These are phyloP conservation scores for Raffaelea deltoideospora DNA, from an alignment of 2,329 filamentous ascomycete genomes.

Conservation along the genomic window DNA sequence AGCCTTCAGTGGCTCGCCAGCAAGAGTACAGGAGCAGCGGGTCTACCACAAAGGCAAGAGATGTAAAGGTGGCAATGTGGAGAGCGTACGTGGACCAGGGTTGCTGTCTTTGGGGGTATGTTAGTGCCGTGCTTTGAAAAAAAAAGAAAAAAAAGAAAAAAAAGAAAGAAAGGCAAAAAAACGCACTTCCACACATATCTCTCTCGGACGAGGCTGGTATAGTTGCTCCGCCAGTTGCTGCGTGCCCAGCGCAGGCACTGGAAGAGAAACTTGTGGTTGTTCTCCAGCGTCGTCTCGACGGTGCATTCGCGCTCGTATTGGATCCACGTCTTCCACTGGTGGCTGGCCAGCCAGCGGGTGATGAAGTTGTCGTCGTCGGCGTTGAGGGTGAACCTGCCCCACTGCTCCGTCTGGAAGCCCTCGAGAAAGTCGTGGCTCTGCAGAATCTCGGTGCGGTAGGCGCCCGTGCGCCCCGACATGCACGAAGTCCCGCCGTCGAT, in stretches of 20 bases:
- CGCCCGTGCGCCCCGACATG: conserved; percentile 86
- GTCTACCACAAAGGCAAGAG: conserved; percentile 69
- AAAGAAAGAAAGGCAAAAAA: neutral
- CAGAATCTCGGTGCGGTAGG: conserved; percentile 79
- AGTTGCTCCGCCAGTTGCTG: conserved; percentile 96
- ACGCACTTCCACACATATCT: conserved; percentile 77
- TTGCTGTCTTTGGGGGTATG: conserved; percentile 61
- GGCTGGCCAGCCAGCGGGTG: conserved; percentile 84
- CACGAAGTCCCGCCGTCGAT: conserved; percentile 94
- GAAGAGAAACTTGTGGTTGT: conserved; percentile 75
- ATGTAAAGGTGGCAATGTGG: conserved; percentile 83
- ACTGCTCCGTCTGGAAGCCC: conserved; percentile 82
- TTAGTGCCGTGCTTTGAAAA: too few relatives aligned
- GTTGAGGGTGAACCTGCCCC: conserved; percentile 79
- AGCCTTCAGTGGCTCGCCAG: conserved; percentile 51
- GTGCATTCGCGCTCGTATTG: conserved; percentile 87
- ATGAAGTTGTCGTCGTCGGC: conserved; percentile 98
- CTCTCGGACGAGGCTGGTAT: conserved; percentile 76
- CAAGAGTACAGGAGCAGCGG: conserved; percentile 54
- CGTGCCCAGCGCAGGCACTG: conserved; percentile 92
- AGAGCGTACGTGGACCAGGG: conserved; percentile 89
- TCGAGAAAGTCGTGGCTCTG: conserved; percentile 74
- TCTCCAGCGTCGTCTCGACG: conserved; percentile 84
- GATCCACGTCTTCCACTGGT: conserved; percentile 88
- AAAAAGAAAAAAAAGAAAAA: neutral